A percentile compares a stretch with the other conserved stretches of the same genome.
Conservation (phyloP, 2,329 filamentous ascomycete species). For the Thielaviopsis ethacetica region DNA sequence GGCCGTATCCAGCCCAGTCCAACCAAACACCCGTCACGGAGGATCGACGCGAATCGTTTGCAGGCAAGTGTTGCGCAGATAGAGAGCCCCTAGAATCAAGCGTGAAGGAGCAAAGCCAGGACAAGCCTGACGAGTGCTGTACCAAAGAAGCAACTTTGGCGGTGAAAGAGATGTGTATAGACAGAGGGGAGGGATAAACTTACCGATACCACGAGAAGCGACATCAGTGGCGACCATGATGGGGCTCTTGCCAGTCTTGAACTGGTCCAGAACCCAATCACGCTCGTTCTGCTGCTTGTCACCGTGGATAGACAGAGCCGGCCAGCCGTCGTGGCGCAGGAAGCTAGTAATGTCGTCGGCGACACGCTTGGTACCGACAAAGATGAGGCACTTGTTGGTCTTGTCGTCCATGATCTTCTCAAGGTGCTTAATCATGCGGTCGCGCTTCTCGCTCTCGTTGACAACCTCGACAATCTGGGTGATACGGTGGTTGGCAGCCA, state of each 20-base stretch:
- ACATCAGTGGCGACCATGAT: conserved; percentile 99
- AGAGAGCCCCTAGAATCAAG: conserved; percentile 76
- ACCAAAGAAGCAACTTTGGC: conserved; percentile 4
- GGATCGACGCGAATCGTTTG: conserved; percentile 1
- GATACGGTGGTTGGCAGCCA: conserved; percentile 94
- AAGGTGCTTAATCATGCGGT: conserved; percentile 91
- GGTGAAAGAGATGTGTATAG: conserved; percentile 16
- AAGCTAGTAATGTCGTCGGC: conserved; percentile 96
- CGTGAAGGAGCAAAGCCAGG: conserved; percentile 75
- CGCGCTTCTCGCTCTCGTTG: conserved; percentile 92
- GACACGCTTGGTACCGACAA: conserved; percentile 85
- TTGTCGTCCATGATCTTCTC: conserved; percentile 98
- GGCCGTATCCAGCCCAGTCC: neutral
- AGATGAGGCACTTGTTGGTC: conserved; percentile 87
- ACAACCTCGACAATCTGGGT: conserved; percentile 96
- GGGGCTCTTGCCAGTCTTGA: conserved; percentile 98
- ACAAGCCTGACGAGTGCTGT: conserved; percentile 38
- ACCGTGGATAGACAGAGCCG: conserved; percentile 92
- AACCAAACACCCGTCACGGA: conserved; percentile 37
- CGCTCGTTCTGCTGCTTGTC: conserved; percentile 99
- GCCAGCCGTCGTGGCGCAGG: conserved; percentile 95
- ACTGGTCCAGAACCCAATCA: conserved; percentile 98
- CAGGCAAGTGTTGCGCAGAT: conserved; percentile 77
- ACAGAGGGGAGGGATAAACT: conserved; percentile 45
- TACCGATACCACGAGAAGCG: conserved; percentile 99